These are phyloP conservation scores for Amborella trichopoda DNA, from an alignment of 164 flowering plant genomes.

Conservation along the genomic window DNA sequence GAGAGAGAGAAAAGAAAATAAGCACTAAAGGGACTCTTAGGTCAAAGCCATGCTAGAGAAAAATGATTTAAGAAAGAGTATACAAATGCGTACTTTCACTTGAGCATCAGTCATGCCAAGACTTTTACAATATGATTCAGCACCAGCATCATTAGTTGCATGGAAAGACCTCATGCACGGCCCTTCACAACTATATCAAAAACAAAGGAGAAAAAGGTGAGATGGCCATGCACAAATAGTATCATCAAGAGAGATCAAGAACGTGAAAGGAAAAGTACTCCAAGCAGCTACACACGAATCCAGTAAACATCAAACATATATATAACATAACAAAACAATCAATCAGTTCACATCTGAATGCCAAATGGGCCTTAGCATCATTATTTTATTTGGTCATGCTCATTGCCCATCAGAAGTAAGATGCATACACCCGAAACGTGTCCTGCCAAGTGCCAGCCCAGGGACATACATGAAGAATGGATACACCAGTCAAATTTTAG, in stretches of 20 bases:
- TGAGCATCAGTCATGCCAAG: constrained; percentile 38
- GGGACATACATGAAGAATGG: background rate
- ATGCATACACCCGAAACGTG: background rate
- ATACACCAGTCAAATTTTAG: no score
- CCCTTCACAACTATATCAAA: constrained; percentile 67
- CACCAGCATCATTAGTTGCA: constrained; percentile 44
- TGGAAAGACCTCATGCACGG: constrained; percentile 83
- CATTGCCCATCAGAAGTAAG: no score
- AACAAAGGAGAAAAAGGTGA: background rate
- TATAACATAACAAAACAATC: no score
- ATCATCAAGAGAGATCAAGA: no score
- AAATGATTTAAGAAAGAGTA: background rate
- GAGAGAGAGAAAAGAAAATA: background rate
- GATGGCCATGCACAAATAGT: no score
- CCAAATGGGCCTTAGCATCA: no score
- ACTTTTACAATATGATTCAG: constrained; percentile 37
- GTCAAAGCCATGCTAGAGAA: background rate
- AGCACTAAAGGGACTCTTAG: no score
- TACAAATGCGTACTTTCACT: constrained; percentile 36
- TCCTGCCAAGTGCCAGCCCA: background rate
- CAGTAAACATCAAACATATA: no score
- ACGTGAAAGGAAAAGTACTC: no score
- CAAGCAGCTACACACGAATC: no score
- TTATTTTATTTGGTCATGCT: no score
- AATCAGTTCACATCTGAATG: no score